phyloP scores from a whole-genome alignment of 2,329 filamentous ascomycete species.

The Fulvia fulva region DNA sequence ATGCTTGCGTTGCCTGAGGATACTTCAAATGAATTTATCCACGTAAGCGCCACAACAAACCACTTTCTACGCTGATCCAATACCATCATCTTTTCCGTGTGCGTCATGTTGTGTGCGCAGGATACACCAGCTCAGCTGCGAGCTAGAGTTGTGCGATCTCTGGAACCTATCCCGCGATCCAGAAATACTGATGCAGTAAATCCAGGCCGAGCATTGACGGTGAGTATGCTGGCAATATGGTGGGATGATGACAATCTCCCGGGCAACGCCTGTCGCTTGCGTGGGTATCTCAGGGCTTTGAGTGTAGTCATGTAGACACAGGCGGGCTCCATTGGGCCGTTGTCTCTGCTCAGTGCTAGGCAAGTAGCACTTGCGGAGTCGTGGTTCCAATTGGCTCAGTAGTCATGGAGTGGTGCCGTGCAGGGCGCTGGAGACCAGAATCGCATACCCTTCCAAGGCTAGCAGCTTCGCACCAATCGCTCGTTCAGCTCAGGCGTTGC shows the following conservation, averaged over 20 bases:
- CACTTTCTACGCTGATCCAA: neutral
- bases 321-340: no score
- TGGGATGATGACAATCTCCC: neutral
- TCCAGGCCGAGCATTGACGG: neutral
- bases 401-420: no score
- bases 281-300: no score
- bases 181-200: neutral
- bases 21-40: neutral
- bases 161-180: neutral
- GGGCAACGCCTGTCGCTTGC: no score
- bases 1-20: neutral
- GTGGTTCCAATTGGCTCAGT: no score
- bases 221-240: neutral
- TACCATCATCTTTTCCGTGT: neutral
- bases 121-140: neutral
- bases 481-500: constrained; percentile 72
- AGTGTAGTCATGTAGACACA: no score
- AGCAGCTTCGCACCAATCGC: no score
- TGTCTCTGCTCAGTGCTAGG: no score
- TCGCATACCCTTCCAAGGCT: no score
- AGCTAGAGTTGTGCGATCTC: neutral
- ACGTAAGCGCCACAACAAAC: neutral
- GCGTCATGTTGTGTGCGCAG: neutral
- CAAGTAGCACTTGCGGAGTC: no score
- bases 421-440: no score